Conservation (phyloP, 225 moss, liverwort and hornwort genomes). For the Climacium dendroides region DNA sequence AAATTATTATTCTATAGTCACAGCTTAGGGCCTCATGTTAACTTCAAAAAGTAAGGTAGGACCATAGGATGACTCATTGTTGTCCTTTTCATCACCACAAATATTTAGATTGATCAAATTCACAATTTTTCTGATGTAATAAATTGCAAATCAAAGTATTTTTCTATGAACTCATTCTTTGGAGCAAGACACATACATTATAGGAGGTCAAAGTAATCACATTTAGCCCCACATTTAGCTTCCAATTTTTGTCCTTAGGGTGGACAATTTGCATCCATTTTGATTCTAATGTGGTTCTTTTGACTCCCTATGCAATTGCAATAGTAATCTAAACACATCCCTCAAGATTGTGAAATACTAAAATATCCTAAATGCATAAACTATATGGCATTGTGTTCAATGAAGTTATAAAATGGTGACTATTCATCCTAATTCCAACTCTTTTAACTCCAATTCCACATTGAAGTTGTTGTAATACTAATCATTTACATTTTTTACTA, state of each 20-base stretch:
- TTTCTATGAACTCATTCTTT: background rate
- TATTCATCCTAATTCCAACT: background rate
- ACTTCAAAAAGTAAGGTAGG: background rate
- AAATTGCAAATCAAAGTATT: rapidly evolving
- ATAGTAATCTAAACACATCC: too few species aligned
- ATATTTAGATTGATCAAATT: background rate
- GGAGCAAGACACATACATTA: background rate
- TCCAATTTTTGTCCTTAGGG: rapidly evolving
- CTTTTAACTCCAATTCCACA: background rate
- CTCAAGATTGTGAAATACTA: too few species aligned
- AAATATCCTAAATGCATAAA: background rate
- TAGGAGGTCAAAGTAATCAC: background rate
- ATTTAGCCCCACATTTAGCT: too few species aligned
- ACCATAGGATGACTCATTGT: background rate
- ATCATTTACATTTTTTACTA: background rate
- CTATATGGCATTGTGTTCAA: background rate
- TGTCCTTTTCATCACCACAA: background rate
- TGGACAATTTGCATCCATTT: background rate
- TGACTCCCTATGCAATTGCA: background rate
- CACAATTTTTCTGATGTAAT: background rate
- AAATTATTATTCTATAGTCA: background rate
- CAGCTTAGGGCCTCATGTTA: background rate
- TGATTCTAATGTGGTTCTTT: background rate
- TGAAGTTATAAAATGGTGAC: background rate
- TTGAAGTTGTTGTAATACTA: background rate